Evolutionary conservation across 2,329 filamentous ascomycete species (phyloP).

Genomic region (Trichoderma sp.): DNA sequence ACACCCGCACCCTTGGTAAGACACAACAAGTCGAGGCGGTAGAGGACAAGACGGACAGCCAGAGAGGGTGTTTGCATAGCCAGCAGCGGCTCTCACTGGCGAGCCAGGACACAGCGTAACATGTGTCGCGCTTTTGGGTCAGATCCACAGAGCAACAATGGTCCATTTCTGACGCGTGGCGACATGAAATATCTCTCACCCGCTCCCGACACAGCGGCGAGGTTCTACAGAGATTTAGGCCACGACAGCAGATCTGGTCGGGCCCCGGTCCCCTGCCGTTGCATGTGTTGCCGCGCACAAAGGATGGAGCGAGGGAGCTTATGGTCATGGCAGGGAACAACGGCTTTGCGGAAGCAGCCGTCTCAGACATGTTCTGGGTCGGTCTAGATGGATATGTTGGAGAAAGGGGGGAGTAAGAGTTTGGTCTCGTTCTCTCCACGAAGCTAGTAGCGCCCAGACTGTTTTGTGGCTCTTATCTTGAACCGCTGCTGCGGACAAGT

Average conservation of each 20-base stretch:
- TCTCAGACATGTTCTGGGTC: conserved; percentile 9
- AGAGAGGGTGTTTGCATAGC: conserved; percentile 22
- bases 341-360: conserved; percentile 1
- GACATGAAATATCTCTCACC: conserved; percentile 7
- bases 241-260: conserved; percentile 21
- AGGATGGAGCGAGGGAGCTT: conserved; percentile 18
- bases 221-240: conserved; percentile 20
- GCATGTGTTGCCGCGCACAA: conserved; percentile 15
- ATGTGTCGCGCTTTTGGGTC: conserved; percentile 3
- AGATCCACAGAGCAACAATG: not conserved
- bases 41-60: conserved; percentile 14
- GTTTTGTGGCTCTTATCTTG: not conserved
- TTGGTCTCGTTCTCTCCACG: not conserved
- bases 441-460: not conserved
- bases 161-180: not conserved
- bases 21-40: conserved; percentile 7
- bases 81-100: conserved; percentile 4
- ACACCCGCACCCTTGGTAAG: conserved; percentile 7
- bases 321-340: not conserved
- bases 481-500: not conserved
- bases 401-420: not conserved
- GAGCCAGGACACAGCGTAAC: conserved; percentile 15
- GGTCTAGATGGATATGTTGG: not conserved
- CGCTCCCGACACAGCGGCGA: conserved; percentile 21
- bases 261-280: conserved; percentile 13